Evolutionary conservation across 306 rosid species (phyloP), one percentile per base, ranked within the genome.

Genomic region (Corylus avellana): DNA sequence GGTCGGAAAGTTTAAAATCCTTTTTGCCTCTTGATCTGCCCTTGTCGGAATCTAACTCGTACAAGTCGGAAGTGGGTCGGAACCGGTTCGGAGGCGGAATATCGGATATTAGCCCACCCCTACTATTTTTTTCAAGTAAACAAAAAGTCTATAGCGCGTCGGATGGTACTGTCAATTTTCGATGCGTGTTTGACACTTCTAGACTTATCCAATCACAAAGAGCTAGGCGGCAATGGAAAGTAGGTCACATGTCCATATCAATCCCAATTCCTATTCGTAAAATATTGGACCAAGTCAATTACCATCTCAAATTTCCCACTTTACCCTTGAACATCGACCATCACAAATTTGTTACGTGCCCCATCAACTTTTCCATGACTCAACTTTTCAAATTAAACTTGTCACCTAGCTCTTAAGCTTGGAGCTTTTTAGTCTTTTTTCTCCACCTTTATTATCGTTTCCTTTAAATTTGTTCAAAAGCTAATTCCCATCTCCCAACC

Each of bases 371-470:
- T 61, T 61, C 39, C 22, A 61, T 66, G 58, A 81, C 82, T 80
- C 84, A 81, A 81, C 79, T 81, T 64, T 70, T 58, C 9, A 37
- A 39, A 22, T 22, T 22, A 22, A 16, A 27, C 35, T 76, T 85
- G 86, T 82, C 81, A 20, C 39, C 74, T 69, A 29, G 55, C 22
- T 20, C 64, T 80, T 53, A 53, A 76, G 37, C 72, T 66, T 22
- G 32, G 32, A 2, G 32, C 32, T 29, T 29, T 29, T 25, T 57
- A 84, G 78, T 81, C 54, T 49, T 63, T 37, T 57, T 78, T 78
- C 59, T 27, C 70, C 67, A 47, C 68, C 32, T 78, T 68, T 59
- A 37, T 32, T 75, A 42, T 73, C 73, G 69, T 77, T n/a, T 56
- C 22, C 14, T 32, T 73, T 62, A 32, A 35, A 35, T 9, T 56